Base-by-base conservation (phyloP, 305 asterid genomes). In the Fraxinus ornus region DNA sequence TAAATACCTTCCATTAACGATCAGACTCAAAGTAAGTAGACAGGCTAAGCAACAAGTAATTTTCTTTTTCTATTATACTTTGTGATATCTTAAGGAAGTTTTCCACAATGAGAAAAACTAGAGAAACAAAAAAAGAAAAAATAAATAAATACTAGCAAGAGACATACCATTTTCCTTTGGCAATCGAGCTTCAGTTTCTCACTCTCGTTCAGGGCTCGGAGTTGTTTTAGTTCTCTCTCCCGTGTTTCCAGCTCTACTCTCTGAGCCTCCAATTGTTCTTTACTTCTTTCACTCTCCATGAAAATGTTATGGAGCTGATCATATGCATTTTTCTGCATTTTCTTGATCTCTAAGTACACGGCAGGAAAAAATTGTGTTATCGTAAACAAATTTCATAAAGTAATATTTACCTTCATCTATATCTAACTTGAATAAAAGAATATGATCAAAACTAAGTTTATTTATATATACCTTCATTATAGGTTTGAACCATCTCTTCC, bases 121-220 rank as follows among this genome's bases (percentile, higher is more conserved):
- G 37, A 6, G 37, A 7, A 3, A 5, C 44, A 32, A 28, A 33
- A 36, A 36, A 13, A 78, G n/a, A n/a, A n/a, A n/a, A n/a, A n/a
- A n/a, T n/a, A n/a, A n/a, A n/a, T n/a, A 79, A 64, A 79, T 70
- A 52, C 55, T 17, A 22, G 70, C 60, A 78, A 72, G 72, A 37
- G 77, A 1, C n/a, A 9, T 89, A 93, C 99, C 98, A 87, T 90
- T 80, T 88, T 88, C 52, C 88, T 92, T 80, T 93, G 90, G 57
- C 80, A 66, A 74, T 89, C 82, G 37, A 94, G 88, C 83, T 89
- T 89, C 83, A 83, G 87, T 88, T 91, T 89, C 88, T 91, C 97
- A 88, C 83, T 86, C 81, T 91, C 90, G 84, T 92, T 90, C 79
- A 90, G 85, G 77, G 87, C 91, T 85, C 84, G 86, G 62, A 84